Conservation (phyloP, 1,139 yeast genomes). For the Maudiozyma humilis region DNA sequence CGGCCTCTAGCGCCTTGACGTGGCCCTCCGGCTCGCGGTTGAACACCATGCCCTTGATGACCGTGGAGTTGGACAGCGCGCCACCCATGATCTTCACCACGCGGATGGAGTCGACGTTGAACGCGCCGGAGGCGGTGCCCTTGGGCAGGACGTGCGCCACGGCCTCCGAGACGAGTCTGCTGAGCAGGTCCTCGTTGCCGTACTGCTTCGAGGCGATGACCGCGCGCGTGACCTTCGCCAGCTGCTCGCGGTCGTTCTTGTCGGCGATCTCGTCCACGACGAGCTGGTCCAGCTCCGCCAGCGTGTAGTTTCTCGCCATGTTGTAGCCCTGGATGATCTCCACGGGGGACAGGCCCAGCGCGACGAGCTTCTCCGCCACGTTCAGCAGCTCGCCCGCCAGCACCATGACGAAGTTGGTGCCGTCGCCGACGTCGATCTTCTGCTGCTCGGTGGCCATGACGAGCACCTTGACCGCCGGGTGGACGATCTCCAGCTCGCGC, state of each 20-base stretch:
- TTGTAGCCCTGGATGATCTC: constrained; percentile 87
- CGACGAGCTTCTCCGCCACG: constrained; percentile 72
- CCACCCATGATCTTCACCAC: constrained; percentile 97
- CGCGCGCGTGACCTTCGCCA: constrained; percentile 70
- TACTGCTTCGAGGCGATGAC: constrained; percentile 91
- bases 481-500: constrained; percentile 86
- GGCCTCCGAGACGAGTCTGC: constrained; percentile 80
- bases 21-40: constrained; percentile 94
- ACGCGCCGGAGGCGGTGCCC: constrained; percentile 34
- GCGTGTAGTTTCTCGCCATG: constrained; percentile 68
- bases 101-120: constrained; percentile 87
- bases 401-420: constrained; percentile 60
- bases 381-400: constrained; percentile 88
- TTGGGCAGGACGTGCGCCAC: constrained; percentile 68
- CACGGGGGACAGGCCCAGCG: constrained; percentile 81
- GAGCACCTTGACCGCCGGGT: constrained; percentile 91
- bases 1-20: constrained; percentile 48
- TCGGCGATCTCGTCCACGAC: constrained; percentile 58
- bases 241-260: constrained; percentile 46
- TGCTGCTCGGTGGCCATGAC: constrained; percentile 97
- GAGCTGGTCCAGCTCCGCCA: constrained; percentile 57
- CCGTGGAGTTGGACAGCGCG: constrained; percentile 62
- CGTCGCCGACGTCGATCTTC: constrained; percentile 82
- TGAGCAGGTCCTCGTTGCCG: constrained; percentile 73
- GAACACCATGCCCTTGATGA: constrained; percentile 95